Evolutionary conservation across 768 basidiomycete species (phyloP).

Genomic region (Collybiopsis confluens): DNA sequence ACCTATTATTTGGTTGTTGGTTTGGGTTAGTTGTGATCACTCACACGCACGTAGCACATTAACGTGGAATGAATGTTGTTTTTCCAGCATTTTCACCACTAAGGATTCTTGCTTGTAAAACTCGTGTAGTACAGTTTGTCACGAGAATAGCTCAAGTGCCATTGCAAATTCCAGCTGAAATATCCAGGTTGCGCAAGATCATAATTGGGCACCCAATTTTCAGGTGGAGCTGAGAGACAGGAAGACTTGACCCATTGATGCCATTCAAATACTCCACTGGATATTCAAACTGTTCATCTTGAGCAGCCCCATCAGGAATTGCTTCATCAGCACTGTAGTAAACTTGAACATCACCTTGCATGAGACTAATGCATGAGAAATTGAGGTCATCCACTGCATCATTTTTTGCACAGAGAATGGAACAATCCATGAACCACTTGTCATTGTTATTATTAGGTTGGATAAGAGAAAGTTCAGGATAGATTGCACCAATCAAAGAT

Average conservation of each 20-base stretch:
- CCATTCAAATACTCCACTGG: background rate
- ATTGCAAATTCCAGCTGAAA: background rate
- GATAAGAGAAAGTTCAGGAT: conserved; percentile 16
- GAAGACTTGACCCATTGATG: conserved; percentile 1
- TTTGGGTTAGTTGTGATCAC: too few relatives aligned
- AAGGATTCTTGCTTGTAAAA: conserved; percentile 28
- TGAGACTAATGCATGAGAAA: background rate
- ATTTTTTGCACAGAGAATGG: conserved; percentile 27
- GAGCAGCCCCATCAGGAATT: background rate
- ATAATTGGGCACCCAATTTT: background rate
- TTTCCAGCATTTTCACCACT: conserved; percentile 33
- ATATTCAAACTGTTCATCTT: background rate
- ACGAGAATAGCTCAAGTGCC: background rate
- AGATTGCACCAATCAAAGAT: conserved; percentile 22
- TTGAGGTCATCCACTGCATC: conserved; percentile 19
- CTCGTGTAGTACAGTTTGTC: conserved; percentile 2
- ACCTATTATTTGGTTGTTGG: too few relatives aligned
- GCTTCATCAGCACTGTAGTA: background rate
- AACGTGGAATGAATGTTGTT: too few relatives aligned
- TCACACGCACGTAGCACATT: too few relatives aligned
- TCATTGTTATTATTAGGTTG: conserved; percentile 9
- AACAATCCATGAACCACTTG: conserved; percentile 23
- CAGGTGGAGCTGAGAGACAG: background rate
- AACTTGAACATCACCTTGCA: background rate
- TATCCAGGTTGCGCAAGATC: background rate